A percentile compares a stretch with the other conserved stretches of the same genome.
phyloP scores from a whole-genome alignment of 495 filamentous ascomycete genomes.

The Copromyces sp. region DNA sequence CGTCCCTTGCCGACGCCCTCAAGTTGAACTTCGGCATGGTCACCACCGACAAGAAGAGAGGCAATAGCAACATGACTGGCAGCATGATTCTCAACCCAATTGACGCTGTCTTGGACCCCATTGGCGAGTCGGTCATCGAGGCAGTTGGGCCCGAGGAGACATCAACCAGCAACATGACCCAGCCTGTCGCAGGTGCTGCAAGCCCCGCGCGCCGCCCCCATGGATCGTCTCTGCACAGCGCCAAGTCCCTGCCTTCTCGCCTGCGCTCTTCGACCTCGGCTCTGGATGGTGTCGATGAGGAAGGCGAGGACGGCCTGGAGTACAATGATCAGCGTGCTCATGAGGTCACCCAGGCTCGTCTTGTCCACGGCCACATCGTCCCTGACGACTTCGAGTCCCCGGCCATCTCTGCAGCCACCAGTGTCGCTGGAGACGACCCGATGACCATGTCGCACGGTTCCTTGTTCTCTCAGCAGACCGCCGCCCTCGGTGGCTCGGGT shows the following conservation, averaged over 20 bases:
- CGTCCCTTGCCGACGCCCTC: constrained; percentile 89
- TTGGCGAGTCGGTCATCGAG: constrained; percentile 20
- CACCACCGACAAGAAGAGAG: constrained; percentile 78
- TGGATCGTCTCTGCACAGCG: constrained; percentile 10
- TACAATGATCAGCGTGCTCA: constrained; percentile 79
- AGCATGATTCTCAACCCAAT: constrained; percentile 53
- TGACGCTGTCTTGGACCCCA: constrained; percentile 27
- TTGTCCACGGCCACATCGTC: constrained; percentile 95
- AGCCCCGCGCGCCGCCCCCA: constrained; percentile 27
- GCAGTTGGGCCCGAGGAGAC: background rate
- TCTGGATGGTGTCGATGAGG: constrained; percentile 38
- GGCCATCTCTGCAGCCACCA: constrained; percentile 49
- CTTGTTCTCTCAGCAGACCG: constrained; percentile 49
- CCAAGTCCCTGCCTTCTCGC: constrained; percentile 13
- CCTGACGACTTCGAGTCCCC: constrained; percentile 85
- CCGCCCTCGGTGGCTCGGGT: constrained; percentile 63
- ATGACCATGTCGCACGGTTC: constrained; percentile 48
- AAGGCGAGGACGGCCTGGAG: constrained; percentile 44
- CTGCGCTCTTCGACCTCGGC: constrained; percentile 28
- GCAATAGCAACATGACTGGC: constrained; percentile 51
- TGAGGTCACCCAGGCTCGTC: constrained; percentile 82
- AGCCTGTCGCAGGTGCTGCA: constrained; percentile 24
- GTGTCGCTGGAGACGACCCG: constrained; percentile 46
- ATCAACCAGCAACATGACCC: constrained; percentile 6
- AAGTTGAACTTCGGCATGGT: constrained; percentile 97